phyloP scores from a whole-genome alignment of 257 asterid genomes.

The Gentiana straminea region DNA sequence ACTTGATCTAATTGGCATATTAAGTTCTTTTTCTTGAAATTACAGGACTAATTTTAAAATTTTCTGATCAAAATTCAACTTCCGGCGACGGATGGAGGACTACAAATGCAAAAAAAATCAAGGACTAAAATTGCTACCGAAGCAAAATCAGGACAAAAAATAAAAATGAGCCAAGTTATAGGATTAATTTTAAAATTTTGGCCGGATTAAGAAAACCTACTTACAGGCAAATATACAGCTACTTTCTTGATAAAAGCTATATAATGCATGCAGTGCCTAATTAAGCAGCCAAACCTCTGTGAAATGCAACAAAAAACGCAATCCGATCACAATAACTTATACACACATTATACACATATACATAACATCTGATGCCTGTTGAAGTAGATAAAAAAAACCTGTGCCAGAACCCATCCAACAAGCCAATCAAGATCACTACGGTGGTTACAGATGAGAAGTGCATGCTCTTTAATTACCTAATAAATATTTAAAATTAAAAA shows the following conservation, averaged over 20 bases:
- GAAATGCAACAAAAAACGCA: conserved; percentile 1
- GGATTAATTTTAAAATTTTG: no score
- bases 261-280: conserved; percentile 24
- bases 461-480: conserved; percentile 70
- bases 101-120: neutral
- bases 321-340: no score
- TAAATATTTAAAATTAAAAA: conserved; percentile 3
- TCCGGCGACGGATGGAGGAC: no score
- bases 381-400: conserved; percentile 31
- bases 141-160: no score
- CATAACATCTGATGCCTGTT: neutral
- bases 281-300: conserved; percentile 77
- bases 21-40: no score
- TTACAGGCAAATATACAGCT: conserved; percentile 47
- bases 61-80: no score
- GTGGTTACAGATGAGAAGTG: conserved; percentile 68
- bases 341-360: no score
- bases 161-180: no score
- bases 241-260: conserved; percentile 58
- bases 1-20: no score
- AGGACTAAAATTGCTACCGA: no score
- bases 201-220: conserved; percentile 13
- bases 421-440: conserved; percentile 81
- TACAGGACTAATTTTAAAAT: no score
- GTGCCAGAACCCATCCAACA: conserved; percentile 75